Evolutionary conservation across 2,329 filamentous ascomycete species (phyloP).

Genomic region (Aspergillus sp.): DNA sequence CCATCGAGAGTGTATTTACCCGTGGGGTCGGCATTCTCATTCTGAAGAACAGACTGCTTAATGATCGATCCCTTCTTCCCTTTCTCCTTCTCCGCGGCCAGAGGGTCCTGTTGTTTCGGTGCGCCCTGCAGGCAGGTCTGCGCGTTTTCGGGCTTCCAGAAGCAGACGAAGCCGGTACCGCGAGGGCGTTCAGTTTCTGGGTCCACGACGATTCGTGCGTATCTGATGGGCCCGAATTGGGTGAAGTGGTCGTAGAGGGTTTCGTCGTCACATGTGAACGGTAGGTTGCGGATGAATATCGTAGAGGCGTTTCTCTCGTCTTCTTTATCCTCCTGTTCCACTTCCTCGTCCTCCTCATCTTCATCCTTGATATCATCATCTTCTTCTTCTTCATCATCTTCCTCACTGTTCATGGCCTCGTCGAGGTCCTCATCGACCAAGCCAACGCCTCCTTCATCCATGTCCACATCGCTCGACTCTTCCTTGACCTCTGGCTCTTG

Average conservation of each 20-base stretch:
- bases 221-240: conserved; percentile 84
- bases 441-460: conserved; percentile 45
- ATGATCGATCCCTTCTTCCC: conserved; percentile 47
- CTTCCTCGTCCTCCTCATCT: conserved; percentile 35
- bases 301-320: conserved; percentile 66
- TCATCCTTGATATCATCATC: conserved; percentile 36
- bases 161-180: conserved; percentile 94
- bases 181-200: conserved; percentile 79
- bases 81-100: conserved; percentile 43
- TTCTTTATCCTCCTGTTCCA: conserved; percentile 46
- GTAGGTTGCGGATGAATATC: conserved; percentile 89
- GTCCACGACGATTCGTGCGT: conserved; percentile 89
- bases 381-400: conserved; percentile 42
- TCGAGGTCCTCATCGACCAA: conserved; percentile 40
- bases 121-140: conserved; percentile 73
- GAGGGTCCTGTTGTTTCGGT: conserved; percentile 54
- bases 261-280: conserved; percentile 83
- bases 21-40: conserved; percentile 76
- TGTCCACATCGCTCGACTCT: conserved; percentile 54
- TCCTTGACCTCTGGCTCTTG: conserved; percentile 25
- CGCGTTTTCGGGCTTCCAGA: conserved; percentile 74
- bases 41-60: conserved; percentile 82
- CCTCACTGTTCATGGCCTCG: conserved; percentile 44
- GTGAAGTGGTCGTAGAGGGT: conserved; percentile 80
- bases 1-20: conserved; percentile 90